A percentile compares a stretch with the other conserved stretches of the same genome.
These are phyloP conservation scores for Chrysophaeum taylorii DNA, from an alignment of 352 stramenopile genomes.

Conservation along the genomic window DNA sequence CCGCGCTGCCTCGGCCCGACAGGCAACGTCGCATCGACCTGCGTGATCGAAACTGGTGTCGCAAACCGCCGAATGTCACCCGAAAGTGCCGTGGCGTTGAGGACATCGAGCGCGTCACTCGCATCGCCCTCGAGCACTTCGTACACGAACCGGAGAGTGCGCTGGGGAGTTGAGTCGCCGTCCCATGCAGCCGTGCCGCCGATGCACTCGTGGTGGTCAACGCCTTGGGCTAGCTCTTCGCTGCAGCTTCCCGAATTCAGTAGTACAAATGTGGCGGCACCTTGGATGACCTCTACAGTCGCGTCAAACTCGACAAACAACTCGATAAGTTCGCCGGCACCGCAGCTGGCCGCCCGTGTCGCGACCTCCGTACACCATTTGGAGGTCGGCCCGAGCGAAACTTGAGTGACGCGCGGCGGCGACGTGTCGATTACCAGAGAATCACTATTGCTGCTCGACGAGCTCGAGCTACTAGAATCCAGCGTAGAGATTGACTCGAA, in stretches of 20 bases:
- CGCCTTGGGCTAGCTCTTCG: background rate
- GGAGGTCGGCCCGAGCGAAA: background rate
- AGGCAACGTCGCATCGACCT: conserved; percentile 27
- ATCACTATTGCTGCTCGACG: no score
- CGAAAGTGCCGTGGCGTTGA: conserved; percentile 26
- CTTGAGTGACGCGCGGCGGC: background rate
- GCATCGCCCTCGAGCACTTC: conserved; percentile 42
- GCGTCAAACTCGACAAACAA: conserved; percentile 42
- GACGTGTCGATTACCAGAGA: background rate
- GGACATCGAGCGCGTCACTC: conserved; percentile 47
- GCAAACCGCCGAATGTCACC: conserved; percentile 18
- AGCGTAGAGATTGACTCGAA: no score
- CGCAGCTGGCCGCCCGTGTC: conserved; percentile 44
- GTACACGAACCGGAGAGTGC: conserved; percentile 48
- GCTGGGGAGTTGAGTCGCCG: conserved; percentile 11
- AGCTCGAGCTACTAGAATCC: no score
- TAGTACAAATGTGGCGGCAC: background rate
- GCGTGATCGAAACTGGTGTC: conserved; percentile 29
- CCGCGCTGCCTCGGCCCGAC: no score
- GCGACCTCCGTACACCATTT: conserved; percentile 19
- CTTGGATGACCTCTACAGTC: background rate
- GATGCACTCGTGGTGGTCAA: background rate
- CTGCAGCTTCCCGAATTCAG: background rate
- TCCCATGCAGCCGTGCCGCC: background rate
- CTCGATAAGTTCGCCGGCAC: conserved; percentile 46